Percentiles rank a stretch among this genome's conserved stretches.
phyloP scores from a whole-genome alignment of 2,329 filamentous ascomycete genomes.

The Monilinia laxa region DNA sequence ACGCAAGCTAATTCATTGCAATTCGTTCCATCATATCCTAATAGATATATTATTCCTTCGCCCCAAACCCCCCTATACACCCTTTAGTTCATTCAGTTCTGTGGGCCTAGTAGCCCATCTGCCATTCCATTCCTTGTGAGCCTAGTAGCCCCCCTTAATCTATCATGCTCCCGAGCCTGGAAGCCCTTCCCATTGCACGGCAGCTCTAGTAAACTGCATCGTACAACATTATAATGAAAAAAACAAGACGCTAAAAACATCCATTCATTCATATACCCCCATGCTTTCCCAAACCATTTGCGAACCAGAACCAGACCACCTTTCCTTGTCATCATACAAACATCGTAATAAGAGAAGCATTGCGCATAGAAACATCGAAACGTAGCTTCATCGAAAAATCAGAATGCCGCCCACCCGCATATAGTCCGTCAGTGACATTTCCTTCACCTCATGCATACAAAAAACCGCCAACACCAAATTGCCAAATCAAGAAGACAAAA shows the following conservation, averaged over 20 bases:
- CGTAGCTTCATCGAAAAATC: slow-evolving; percentile 22
- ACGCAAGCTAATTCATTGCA: slow-evolving; percentile 19
- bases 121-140: slow-evolving; percentile 4
- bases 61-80: neutral
- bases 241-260: slow-evolving; percentile 16
- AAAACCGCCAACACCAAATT: slow-evolving; percentile 23
- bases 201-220: slow-evolving; percentile 16
- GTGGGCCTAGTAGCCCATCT: slow-evolving; percentile 11
- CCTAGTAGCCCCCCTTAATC: slow-evolving; percentile 18
- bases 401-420: slow-evolving; percentile 19
- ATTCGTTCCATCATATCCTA: slow-evolving; percentile 5
- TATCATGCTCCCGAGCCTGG: slow-evolving; percentile 14
- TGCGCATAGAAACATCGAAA: slow-evolving; percentile 22
- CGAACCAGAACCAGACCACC: slow-evolving; percentile 8
- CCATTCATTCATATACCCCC: slow-evolving; percentile 18
- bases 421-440: slow-evolving; percentile 18
- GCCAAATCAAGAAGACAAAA: slow-evolving; percentile 12
- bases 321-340: slow-evolving; percentile 20
- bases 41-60: slow-evolving; percentile 6
- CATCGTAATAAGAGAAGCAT: slow-evolving; percentile 20
- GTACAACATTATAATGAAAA: slow-evolving; percentile 17
- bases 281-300: slow-evolving; percentile 18
- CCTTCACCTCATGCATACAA: slow-evolving; percentile 19
- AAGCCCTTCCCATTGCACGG: slow-evolving; percentile 20
- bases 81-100: slow-evolving; percentile 2